Percentiles rank a stretch among this genome's conserved stretches.
phyloP scores from a whole-genome alignment of 1,284 basidiomycete species.

The Chalciporus sp. region DNA sequence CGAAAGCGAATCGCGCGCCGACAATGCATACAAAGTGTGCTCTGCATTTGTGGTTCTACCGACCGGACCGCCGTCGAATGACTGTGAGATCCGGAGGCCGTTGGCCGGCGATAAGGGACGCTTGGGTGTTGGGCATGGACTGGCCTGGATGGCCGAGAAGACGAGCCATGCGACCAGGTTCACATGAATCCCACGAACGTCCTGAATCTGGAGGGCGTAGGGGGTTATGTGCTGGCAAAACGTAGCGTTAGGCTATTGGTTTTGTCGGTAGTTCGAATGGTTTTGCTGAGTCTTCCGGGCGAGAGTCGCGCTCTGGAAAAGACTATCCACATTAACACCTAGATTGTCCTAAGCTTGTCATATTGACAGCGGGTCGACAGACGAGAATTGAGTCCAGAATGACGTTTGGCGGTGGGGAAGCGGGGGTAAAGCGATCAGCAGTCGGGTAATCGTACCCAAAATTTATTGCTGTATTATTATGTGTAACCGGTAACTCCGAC shows the following conservation, averaged over 20 bases:
- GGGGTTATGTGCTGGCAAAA: neutral
- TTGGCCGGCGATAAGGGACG: neutral
- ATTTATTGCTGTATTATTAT: no score
- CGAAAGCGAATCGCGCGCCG: neutral
- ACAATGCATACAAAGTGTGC: neutral
- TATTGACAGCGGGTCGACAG: neutral
- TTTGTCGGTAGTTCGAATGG: neutral
- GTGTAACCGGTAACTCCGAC: slow-evolving; percentile 3
- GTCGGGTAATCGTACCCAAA: no score
- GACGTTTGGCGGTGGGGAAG: slow-evolving; percentile 1
- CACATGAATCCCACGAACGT: slow-evolving; percentile 13
- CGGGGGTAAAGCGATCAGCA: neutral
- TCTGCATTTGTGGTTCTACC: no score
- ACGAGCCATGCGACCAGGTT: neutral
- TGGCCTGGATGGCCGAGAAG: neutral
- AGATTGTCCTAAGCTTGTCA: no score
- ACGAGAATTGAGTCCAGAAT: neutral
- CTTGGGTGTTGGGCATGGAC: no score
- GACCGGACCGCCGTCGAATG: neutral
- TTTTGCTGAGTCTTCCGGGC: neutral
- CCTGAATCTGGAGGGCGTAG: slow-evolving; percentile 7
- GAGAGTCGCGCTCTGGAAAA: no score
- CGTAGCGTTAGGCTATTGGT: neutral
- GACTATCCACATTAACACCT: no score
- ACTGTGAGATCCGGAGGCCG: slow-evolving; percentile 19